These are phyloP conservation scores for Phytophthora idaei DNA, from an alignment of 352 stramenopile species.

Conservation along the genomic window DNA sequence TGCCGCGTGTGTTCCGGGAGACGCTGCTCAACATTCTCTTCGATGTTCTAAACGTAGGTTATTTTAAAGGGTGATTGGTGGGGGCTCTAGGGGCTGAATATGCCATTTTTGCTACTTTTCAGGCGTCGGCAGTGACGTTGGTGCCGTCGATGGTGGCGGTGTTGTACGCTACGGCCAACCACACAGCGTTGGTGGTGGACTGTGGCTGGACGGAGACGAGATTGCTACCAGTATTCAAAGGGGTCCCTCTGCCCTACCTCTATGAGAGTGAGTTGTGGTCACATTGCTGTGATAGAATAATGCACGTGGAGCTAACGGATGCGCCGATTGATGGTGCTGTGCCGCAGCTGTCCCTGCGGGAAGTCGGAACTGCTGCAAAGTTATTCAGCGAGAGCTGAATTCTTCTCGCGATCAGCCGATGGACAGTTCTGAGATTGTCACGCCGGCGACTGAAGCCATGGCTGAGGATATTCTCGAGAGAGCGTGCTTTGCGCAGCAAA, in stretches of 20 bases:
- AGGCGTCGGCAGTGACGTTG: conserved; percentile 65
- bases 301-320: neutral
- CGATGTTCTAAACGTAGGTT: conserved; percentile 56
- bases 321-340: neutral
- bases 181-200: conserved; percentile 82
- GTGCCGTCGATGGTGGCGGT: conserved; percentile 68
- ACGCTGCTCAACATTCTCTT: conserved; percentile 71
- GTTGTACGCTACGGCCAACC: conserved; percentile 74
- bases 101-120: neutral
- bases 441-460: conserved; percentile 25
- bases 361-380: conserved; percentile 50
- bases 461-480: conserved; percentile 75
- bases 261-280: conserved; percentile 54
- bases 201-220: conserved; percentile 78
- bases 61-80: neutral
- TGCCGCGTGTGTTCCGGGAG: conserved; percentile 64
- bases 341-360: conserved; percentile 50
- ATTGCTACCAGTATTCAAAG: conserved; percentile 81
- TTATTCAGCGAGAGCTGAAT: conserved; percentile 41
- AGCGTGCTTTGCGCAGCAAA: conserved; percentile 75
- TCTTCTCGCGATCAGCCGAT: conserved; percentile 25
- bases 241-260: conserved; percentile 72
- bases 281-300: neutral
- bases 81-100: conserved; percentile 3
- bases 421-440: conserved; percentile 17